Evolutionary conservation across 2,329 filamentous ascomycete genomes (phyloP).

Genomic region (Penicillium sumatraense): DNA sequence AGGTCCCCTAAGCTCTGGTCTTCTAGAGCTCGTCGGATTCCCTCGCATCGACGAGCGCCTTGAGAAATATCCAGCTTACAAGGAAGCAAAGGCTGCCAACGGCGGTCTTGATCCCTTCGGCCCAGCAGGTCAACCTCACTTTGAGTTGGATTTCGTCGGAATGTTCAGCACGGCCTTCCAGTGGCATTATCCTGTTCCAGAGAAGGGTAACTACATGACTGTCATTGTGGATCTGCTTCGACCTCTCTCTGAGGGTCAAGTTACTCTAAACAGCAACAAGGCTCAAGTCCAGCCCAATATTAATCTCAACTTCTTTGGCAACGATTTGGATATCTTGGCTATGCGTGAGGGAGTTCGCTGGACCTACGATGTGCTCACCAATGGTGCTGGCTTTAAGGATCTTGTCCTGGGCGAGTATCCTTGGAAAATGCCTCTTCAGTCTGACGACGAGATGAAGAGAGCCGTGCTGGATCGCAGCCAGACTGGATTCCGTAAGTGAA

Average conservation of each 20-base stretch:
- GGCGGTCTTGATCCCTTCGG: slow-evolving; percentile 56
- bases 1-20: slow-evolving; percentile 36
- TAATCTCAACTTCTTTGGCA: slow-evolving; percentile 52
- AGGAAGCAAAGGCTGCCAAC: slow-evolving; percentile 43
- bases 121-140: slow-evolving; percentile 62
- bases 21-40: slow-evolving; percentile 21
- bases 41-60: slow-evolving; percentile 37
- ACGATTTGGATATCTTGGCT: slow-evolving; percentile 57
- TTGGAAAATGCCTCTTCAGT: slow-evolving; percentile 60
- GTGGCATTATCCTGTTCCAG: slow-evolving; percentile 50
- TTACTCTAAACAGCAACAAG: slow-evolving; percentile 46
- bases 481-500: slow-evolving; percentile 41
- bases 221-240: slow-evolving; percentile 57
- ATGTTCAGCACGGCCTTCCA: slow-evolving; percentile 60
- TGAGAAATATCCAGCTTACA: slow-evolving; percentile 53
- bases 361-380: slow-evolving; percentile 57
- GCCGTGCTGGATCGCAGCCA: slow-evolving; percentile 61
- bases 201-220: slow-evolving; percentile 56
- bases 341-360: slow-evolving; percentile 62
- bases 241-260: slow-evolving; percentile 50
- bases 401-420: slow-evolving; percentile 53
- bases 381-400: slow-evolving; percentile 57
- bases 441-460: slow-evolving; percentile 60
- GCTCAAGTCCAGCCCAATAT: slow-evolving; percentile 42
- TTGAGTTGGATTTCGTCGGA: slow-evolving; percentile 64